Evolutionary conservation across 2,329 filamentous ascomycete genomes (phyloP).

Genomic region (Neofusicoccum parvum): DNA sequence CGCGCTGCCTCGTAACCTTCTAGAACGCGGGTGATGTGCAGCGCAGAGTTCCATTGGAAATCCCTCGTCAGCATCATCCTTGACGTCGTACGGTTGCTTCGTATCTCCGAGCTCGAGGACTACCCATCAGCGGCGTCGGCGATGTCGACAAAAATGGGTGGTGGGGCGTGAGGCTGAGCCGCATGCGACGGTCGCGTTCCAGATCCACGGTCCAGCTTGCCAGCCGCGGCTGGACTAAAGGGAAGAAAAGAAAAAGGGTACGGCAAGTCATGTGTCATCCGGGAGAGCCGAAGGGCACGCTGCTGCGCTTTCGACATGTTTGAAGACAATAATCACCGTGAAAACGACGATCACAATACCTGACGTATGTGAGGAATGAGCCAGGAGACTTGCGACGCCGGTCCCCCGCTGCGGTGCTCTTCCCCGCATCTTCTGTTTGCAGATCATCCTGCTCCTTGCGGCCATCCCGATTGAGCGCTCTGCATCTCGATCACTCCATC

Average conservation of each 20-base stretch:
- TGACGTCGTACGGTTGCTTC: not conserved
- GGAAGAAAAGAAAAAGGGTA: too few relatives aligned
- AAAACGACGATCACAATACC: not conserved
- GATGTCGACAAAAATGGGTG: not conserved
- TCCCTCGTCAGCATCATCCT: not conserved
- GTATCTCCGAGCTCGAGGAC: not conserved
- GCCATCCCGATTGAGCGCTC: not conserved
- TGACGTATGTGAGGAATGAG: not conserved
- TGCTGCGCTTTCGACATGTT: not conserved
- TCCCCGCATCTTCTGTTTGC: conserved; percentile 3
- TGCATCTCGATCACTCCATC: too few relatives aligned
- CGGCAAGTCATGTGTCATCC: not conserved
- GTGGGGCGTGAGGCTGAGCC: conserved; percentile 7
- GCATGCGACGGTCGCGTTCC: not conserved
- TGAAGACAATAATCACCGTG: not conserved
- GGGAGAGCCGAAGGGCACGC: too few relatives aligned
- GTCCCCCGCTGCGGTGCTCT: not conserved
- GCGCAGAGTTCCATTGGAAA: not conserved
- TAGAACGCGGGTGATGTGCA: not conserved
- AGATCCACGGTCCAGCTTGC: conserved; percentile 8
- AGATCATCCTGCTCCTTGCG: conserved; percentile 6
- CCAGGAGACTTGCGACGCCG: not conserved
- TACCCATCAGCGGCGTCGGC: not conserved
- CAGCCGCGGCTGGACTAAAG: not conserved
- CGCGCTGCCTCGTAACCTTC: not conserved